Base-by-base conservation (phyloP, 108 stramenopile species). In the Aurantiochytrium sp. region DNA sequence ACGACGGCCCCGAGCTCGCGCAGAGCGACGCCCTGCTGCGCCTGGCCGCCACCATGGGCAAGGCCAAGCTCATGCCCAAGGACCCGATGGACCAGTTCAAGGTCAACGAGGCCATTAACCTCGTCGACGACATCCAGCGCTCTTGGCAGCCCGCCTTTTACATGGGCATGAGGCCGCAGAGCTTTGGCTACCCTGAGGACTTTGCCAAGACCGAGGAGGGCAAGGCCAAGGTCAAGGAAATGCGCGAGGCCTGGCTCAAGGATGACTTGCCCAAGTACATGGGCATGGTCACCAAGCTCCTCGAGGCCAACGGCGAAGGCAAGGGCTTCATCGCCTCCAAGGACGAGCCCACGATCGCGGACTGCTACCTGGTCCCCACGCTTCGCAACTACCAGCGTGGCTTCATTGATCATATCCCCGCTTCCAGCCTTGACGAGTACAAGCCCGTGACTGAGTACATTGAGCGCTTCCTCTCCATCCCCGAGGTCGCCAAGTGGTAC, bases 21-120 rank as follows among this genome's bases (percentile, higher is more conserved):
- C 93, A 95, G 81, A 90, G 89, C 59, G 68, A 65, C 68, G 94
- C 94, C 52, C 93, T 94, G 92, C 68, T 95, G 4, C 94, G 94
- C 41, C 85, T 89, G 24, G 92, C 89, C 5, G 94, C 89, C 0
- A 87, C 87, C 59, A 81, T 90, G 19, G 92, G 89, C 53, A 86
- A 36, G 0, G 87, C 15, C 24, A 90, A 90, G 42, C 55, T 90
- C n/a, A 34, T 65, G 15, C 59, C 59, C 19, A 6, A 30, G 27
- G 73, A 81, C 39, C 45, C 45, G 21, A 42, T 81, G 4, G 73
- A 81, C 24, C 73, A 48, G 42, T 85, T 91, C 42, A 91, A 91
- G 22, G 69, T 95, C 36, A 94, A 95, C 85, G 89, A 93, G 55
- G 92, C 73, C 12, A n/a, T 95, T 4, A 92, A 93, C 37, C 45